Conservation (phyloP, 2,329 filamentous ascomycete genomes). For the Alternaria sp. region DNA sequence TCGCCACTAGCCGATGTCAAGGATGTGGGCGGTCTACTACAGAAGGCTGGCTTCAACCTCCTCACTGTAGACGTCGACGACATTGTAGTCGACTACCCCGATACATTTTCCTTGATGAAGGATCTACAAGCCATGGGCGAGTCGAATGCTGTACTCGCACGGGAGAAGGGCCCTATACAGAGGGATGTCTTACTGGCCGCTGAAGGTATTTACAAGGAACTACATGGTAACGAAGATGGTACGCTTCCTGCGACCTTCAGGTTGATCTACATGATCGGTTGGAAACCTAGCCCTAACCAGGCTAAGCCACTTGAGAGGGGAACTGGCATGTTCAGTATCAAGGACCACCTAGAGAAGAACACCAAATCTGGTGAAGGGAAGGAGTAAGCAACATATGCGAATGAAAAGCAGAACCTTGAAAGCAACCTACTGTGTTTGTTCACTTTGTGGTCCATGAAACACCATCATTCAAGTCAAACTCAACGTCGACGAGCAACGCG, state of each 20-base stretch:
- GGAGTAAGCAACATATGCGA: slow-evolving; percentile 6
- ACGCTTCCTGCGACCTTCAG: slow-evolving; percentile 86
- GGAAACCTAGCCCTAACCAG: slow-evolving; percentile 86
- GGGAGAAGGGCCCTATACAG: slow-evolving; percentile 78
- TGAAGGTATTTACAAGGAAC: slow-evolving; percentile 85
- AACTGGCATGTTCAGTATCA: slow-evolving; percentile 86
- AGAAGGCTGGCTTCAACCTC: slow-evolving; percentile 91
- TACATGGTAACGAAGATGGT: slow-evolving; percentile 79
- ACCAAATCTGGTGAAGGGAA: slow-evolving; percentile 37
- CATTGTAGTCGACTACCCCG: slow-evolving; percentile 93
- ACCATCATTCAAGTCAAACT: not conserved
- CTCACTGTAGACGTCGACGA: slow-evolving; percentile 97
- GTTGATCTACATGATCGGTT: slow-evolving; percentile 98
- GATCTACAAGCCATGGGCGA: slow-evolving; percentile 98
- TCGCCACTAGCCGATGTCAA: slow-evolving; percentile 91
- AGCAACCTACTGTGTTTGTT: not conserved
- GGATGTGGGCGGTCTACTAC: slow-evolving; percentile 87
- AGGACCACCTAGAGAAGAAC: slow-evolving; percentile 74
- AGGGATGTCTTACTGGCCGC: slow-evolving; percentile 87
- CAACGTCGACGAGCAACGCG: too few species aligned
- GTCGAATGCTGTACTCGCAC: slow-evolving; percentile 84
- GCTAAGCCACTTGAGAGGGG: slow-evolving; percentile 82
- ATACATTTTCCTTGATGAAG: slow-evolving; percentile 88
- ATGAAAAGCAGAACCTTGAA: not conserved
- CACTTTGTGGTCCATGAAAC: not conserved